Conservation (phyloP, 2,329 filamentous ascomycete species). For the Aspergillus clavatus region DNA sequence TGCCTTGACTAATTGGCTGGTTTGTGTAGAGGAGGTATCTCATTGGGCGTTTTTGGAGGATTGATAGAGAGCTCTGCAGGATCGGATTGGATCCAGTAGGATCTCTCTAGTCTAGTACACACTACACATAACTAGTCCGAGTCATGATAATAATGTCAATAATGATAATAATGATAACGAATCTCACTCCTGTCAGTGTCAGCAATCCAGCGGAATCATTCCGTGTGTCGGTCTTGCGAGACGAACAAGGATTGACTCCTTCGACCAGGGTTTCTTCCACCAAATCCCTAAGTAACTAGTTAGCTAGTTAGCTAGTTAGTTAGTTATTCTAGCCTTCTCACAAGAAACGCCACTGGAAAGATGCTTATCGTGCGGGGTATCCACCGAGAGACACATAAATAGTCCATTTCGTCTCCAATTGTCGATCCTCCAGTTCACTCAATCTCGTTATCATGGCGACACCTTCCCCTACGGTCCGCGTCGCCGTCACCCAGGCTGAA, state of each 20-base stretch:
- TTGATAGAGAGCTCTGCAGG: not conserved
- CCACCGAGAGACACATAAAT: not conserved
- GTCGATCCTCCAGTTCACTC: no score
- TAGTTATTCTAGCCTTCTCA: no score
- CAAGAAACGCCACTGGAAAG: no score
- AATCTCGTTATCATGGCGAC: not conserved
- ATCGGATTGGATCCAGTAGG: not conserved
- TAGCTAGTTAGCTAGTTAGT: no score
- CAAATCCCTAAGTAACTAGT: no score
- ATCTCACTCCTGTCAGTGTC: no score
- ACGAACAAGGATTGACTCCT: no score
- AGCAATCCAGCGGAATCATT: not conserved
- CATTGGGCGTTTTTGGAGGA: not conserved
- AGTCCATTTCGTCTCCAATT: no score
- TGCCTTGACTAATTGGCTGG: not conserved
- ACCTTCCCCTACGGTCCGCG: not conserved
- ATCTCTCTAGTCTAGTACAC: not conserved
- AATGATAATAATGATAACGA: no score
- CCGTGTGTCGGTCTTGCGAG: not conserved
- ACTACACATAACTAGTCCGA: no score
- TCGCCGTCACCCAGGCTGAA: conserved; percentile 46
- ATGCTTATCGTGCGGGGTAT: not conserved
- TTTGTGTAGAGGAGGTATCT: not conserved
- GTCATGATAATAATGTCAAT: no score
- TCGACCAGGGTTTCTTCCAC: no score